Evolutionary conservation across 495 filamentous ascomycete species (phyloP).

Genomic region (Penicillium manginii): DNA sequence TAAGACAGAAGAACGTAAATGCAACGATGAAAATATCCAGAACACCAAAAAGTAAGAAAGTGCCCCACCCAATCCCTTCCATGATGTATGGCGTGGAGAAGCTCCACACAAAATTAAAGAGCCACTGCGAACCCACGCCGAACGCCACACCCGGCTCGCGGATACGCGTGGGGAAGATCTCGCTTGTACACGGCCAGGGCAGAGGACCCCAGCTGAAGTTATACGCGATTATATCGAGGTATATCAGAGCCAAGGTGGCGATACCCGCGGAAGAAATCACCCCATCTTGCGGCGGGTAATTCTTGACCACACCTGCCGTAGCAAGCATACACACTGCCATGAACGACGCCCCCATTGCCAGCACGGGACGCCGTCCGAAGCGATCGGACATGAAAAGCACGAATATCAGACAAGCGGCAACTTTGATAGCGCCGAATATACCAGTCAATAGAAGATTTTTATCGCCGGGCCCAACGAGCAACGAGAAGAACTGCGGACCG

Average conservation of each 20-base stretch:
- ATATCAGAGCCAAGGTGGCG: conserved; percentile 52
- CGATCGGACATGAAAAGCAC: conserved; percentile 59
- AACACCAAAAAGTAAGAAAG: conserved; percentile 53
- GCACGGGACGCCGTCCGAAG: conserved; percentile 55
- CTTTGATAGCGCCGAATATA: conserved; percentile 57
- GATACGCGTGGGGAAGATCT: conserved; percentile 55
- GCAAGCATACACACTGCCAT: conserved; percentile 60
- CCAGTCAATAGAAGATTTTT: conserved; percentile 50
- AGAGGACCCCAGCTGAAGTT: conserved; percentile 48
- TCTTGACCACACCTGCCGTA: conserved; percentile 58
- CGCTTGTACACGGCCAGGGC: conserved; percentile 42
- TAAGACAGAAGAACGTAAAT: conserved; percentile 50
- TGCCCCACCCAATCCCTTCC: conserved; percentile 49
- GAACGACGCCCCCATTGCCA: conserved; percentile 53
- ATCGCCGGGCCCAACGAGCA: conserved; percentile 53
- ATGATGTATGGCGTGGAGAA: conserved; percentile 57
- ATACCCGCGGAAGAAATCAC: conserved; percentile 47
- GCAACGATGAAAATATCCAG: conserved; percentile 43
- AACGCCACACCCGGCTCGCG: conserved; percentile 53
- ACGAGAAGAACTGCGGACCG: conserved; percentile 55
- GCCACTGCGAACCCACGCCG: conserved; percentile 54
- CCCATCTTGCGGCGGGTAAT: conserved; percentile 41
- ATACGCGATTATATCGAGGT: conserved; percentile 51
- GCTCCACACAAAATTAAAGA: conserved; percentile 58
- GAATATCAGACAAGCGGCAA: conserved; percentile 51